Percentiles rank a stretch among this genome's conserved stretches.
Conservation (phyloP, 345 rosid species). For the Citrus maxima region DNA sequence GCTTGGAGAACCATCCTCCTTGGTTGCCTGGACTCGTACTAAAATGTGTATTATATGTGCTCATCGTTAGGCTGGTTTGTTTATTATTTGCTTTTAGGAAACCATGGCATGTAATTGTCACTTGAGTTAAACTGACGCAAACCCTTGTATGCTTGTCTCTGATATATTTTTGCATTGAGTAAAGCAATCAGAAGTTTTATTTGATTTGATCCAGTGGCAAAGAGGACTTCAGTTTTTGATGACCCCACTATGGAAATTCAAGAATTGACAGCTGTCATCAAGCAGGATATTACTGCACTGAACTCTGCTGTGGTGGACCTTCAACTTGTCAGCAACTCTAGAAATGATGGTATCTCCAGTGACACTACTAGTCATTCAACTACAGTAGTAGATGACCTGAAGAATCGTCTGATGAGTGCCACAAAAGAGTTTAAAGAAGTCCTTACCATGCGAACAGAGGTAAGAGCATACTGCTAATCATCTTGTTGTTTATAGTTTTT, state of each 20-base stretch:
- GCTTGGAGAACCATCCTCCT: not conserved
- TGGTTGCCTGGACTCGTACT: not conserved
- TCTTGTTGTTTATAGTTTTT: not conserved
- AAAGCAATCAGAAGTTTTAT: not conserved
- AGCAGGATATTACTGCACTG: slow-evolving; percentile 66
- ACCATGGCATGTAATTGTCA: not conserved
- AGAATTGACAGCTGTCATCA: slow-evolving; percentile 57
- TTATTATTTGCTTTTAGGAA: not conserved
- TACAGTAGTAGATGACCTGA: slow-evolving; percentile 57
- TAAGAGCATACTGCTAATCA: not conserved
- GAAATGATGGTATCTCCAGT: slow-evolving; percentile 47
- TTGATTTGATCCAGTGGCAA: slow-evolving; percentile 43
- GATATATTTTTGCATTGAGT: not conserved
- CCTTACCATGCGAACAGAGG: slow-evolving; percentile 65
- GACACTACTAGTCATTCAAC: slow-evolving; percentile 65
- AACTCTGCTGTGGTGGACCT: slow-evolving; percentile 67
- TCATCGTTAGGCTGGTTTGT: not conserved
- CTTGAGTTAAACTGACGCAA: not conserved
- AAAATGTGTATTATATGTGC: not conserved
- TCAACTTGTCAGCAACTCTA: slow-evolving; percentile 48
- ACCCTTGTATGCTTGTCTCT: not conserved
- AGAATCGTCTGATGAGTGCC: slow-evolving; percentile 61
- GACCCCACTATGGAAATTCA: slow-evolving; percentile 69
- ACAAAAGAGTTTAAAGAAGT: slow-evolving; percentile 72
- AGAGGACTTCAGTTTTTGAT: slow-evolving; percentile 61